These are phyloP conservation scores for Astrocystis sublimbata DNA, from an alignment of 495 filamentous ascomycete genomes.

Conservation along the genomic window DNA sequence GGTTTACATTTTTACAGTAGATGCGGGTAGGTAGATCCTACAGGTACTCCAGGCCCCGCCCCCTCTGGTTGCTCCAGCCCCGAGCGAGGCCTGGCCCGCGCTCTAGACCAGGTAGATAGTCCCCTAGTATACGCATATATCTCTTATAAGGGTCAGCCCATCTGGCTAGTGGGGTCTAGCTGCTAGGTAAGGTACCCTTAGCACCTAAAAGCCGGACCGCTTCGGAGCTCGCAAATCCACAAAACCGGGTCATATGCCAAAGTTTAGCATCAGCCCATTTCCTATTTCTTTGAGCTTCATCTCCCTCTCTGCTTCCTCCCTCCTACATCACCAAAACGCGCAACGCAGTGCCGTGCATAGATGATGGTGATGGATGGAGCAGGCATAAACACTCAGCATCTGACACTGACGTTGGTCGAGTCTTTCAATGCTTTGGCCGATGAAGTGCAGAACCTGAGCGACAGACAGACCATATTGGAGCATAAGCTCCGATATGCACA, in stretches of 20 bases:
- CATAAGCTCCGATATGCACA: constrained; percentile 60
- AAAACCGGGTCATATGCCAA: constrained; percentile 17
- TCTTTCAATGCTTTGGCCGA: constrained; percentile 67
- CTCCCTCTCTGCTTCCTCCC: background rate
- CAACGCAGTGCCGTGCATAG: constrained; percentile 12
- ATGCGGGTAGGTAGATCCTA: no score
- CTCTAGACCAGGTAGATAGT: no score
- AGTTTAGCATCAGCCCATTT: constrained; percentile 18
- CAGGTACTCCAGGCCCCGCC: no score
- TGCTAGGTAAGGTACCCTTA: background rate
- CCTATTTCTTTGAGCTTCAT: background rate
- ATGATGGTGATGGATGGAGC: constrained; percentile 7
- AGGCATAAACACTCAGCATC: constrained; percentile 44
- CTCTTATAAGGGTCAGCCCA: no score
- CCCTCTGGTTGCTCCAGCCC: no score
- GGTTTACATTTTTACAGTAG: no score
- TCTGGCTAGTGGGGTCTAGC: background rate
- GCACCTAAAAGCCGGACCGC: constrained; percentile 10
- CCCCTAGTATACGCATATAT: no score
- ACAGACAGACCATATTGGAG: constrained; percentile 56
- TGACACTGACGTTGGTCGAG: constrained; percentile 52
- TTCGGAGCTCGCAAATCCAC: constrained; percentile 18
- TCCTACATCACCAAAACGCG: background rate
- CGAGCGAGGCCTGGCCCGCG: no score
- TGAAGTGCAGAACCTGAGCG: constrained; percentile 57